Percentiles rank a stretch among this genome's conserved stretches.
These are phyloP conservation scores for Porphyrellus cyaneotinctus DNA, from an alignment of 768 basidiomycete genomes.

Conservation along the genomic window DNA sequence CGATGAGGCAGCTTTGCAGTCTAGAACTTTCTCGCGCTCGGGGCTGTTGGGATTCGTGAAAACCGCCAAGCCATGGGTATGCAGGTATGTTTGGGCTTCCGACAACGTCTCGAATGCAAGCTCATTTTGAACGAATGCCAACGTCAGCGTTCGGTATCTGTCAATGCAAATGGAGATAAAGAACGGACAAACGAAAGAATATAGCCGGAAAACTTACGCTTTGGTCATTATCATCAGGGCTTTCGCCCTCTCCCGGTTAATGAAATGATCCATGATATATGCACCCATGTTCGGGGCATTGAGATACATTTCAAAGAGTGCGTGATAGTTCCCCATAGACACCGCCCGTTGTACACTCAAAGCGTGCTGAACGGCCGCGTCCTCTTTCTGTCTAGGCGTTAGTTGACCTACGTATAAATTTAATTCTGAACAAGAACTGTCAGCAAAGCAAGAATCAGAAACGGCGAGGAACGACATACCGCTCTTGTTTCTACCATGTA, in stretches of 20 bases:
- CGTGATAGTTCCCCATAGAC: conserved; percentile 91
- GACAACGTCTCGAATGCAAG: conserved; percentile 75
- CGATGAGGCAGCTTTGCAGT: conserved; percentile 61
- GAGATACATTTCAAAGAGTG: conserved; percentile 80
- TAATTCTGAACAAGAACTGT: conserved; percentile 56
- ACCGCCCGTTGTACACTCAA: conserved; percentile 84
- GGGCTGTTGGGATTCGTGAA: conserved; percentile 62
- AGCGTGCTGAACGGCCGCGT: conserved; percentile 81
- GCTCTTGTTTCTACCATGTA: conserved; percentile 90
- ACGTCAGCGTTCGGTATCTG: conserved; percentile 80
- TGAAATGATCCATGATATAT: conserved; percentile 99
- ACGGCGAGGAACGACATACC: conserved; percentile 49
- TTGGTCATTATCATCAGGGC: conserved; percentile 89
- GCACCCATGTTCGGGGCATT: conserved; percentile 94
- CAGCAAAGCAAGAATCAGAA: background rate
- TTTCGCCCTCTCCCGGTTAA: conserved; percentile 82
- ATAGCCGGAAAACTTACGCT: conserved; percentile 62
- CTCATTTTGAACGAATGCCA: conserved; percentile 73
- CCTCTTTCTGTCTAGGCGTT: conserved; percentile 84
- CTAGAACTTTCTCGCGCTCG: conserved; percentile 62
- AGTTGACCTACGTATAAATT: conserved; percentile 97
- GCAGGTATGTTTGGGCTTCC: conserved; percentile 65
- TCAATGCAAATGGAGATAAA: background rate
- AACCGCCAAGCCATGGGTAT: conserved; percentile 59
- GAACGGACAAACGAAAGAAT: background rate